Evolutionary conservation across 306 rosid species (phyloP), one percentile per base, ranked within the genome.

Genomic region (Betula pendula): DNA sequence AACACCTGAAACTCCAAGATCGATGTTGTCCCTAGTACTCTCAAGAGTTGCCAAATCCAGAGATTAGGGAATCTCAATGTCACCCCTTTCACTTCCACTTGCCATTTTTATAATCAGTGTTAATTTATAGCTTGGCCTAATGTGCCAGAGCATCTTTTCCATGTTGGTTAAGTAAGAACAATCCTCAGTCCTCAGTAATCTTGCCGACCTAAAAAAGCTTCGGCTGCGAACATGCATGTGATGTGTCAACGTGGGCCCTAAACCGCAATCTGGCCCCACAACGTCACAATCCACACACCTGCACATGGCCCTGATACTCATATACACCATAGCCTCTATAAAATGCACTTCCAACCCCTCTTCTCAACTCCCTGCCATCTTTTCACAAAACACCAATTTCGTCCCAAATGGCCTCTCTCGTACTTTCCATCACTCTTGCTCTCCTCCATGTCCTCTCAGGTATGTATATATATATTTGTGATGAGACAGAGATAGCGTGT

Each of bases 381-480:
- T 52, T 59, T 4, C 19, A 16, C 20, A 8, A 52, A 20, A n/a
- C 12, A 12, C 6, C 20, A 20, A 1, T 67, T 29, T 51, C 24
- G 53, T 43, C 31, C 24, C 3, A 72, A 84, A 74, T 91, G 71
- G 14, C 84, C 69, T 83, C 81, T 29, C 8, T 55, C 76, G 73
- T 62, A 33, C 3, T 76, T 48, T 0, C 75, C 2, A 5, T 47
- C 70, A 29, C 79, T 65, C 22, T 86, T 0, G 1, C 73, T 50
- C 51, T 90, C 12, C 72, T 80, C 44, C 89, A 47, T 24, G 38
- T 75, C 51, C 53, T 80, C 48, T 24, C 72, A 81, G 97, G 97
- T 92, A 12, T 14, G n/a, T 3, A 16, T n/a, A n/a, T n/a, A n/a
- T n/a, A n/a, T n/a, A n/a, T n/a, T n/a, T n/a, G n/a, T 48, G 19